Evolutionary conservation across 2,329 filamentous ascomycete species (phyloP).

Genomic region (Fusarium clavum): DNA sequence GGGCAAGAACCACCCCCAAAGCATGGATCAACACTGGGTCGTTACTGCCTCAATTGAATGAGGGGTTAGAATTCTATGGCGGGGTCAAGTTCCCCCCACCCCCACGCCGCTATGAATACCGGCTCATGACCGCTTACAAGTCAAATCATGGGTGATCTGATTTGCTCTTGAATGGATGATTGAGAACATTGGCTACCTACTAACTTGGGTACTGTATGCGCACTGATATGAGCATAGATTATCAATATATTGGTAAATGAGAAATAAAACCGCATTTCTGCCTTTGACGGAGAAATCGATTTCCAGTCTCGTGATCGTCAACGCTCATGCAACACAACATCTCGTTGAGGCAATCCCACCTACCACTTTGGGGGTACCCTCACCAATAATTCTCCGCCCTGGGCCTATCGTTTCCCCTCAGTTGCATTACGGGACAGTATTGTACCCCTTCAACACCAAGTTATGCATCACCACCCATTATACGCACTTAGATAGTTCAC

Average conservation of each 20-base stretch:
- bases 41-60: slow-evolving; percentile 9
- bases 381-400: slow-evolving; percentile 28
- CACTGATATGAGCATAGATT: background rate
- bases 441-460: slow-evolving; percentile 27
- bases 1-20: slow-evolving; percentile 32
- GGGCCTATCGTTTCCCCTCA: background rate
- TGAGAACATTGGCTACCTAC: background rate
- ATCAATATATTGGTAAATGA: background rate
- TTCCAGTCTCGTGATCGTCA: slow-evolving; percentile 8
- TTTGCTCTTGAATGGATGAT: background rate
- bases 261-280: background rate
- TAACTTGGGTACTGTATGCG: background rate
- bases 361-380: slow-evolving; percentile 43
- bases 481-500: slow-evolving; percentile 12
- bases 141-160: slow-evolving; percentile 17
- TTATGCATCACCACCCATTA: slow-evolving; percentile 16
- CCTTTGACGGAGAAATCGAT: background rate
- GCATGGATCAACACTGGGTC: slow-evolving; percentile 2
- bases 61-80: slow-evolving; percentile 16
- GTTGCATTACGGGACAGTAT: background rate
- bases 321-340: slow-evolving; percentile 1
- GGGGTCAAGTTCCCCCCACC: slow-evolving; percentile 27
- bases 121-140: slow-evolving; percentile 17
- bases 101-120: slow-evolving; percentile 22
- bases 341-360: background rate